Base-by-base conservation (phyloP, 352 stramenopile species). In the Pythium monospermum region DNA sequence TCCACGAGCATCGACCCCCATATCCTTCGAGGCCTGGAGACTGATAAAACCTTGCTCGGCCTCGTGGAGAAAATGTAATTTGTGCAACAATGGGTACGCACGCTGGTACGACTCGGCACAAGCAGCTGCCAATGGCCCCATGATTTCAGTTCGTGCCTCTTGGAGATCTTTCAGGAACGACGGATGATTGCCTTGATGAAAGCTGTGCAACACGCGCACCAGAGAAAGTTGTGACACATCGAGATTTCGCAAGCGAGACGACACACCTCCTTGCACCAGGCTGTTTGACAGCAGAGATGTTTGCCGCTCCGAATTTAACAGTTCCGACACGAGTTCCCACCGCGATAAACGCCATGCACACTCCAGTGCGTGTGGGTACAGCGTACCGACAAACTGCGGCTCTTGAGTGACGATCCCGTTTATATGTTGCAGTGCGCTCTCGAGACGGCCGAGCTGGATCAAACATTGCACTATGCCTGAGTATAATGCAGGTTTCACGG, bases 371-470 rank as follows among this genome's bases (percentile, higher is more conserved):
- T 78, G 85, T 11, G 81, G 82, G 54, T 92, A 93, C 30, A 93
- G 64, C 2, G 77, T 84, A n/a, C 67, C 74, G 32, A 89, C 85
- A 40, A 83, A 84, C 26, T 87, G 66, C 1, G 83, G 80, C 35
- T 92, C 81, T 61, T 85, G 69, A 10, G 74, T 87, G 5, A 85
- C 72, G 36, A 95, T 93, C 16, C 84, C 84, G 37, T 92, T 88
- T 28, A 94, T 92, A 59, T 94, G 78, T 49, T 93, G 82, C 18
- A 95, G 61, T 11, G 83, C 84, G 53, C 76, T 92, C 63, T 93
- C 84, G 8, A 92, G 68, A 13, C 81, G 74, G 16, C 84, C 84
- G 2, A 95, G 64, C 53, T 93, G 81, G 26, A 92, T 91, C n/a
- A 93, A 50, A 39, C 84, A 93, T 10, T 77, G 60, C 41, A 95